phyloP scores from a whole-genome alignment of 2,329 filamentous ascomycete species.

The Calonectria multiphialidica region DNA sequence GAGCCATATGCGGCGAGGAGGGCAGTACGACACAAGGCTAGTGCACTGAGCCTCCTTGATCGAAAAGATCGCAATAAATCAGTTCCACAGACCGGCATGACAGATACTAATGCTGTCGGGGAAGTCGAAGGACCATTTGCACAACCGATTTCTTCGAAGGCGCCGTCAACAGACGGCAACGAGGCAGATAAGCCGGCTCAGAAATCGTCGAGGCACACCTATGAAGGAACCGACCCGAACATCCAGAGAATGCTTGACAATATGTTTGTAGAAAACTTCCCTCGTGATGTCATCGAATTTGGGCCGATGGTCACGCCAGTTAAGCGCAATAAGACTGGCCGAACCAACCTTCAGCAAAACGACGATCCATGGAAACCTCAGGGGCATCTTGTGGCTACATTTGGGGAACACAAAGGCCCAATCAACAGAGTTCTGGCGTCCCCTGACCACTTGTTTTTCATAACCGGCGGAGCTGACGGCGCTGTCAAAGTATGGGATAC shows the following conservation, averaged over 20 bases:
- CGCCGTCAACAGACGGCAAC: conserved; percentile 37
- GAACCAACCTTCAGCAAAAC: conserved; percentile 57
- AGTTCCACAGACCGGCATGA: conserved; percentile 69
- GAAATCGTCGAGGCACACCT: conserved; percentile 78
- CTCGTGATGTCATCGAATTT: conserved; percentile 75
- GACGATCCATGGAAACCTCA: conserved; percentile 81
- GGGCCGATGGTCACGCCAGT: conserved; percentile 84
- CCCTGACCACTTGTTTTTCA: conserved; percentile 93
- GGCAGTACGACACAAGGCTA: conserved; percentile 67
- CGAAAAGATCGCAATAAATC: conserved; percentile 71
- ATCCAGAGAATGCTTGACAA: conserved; percentile 82
- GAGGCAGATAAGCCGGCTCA: conserved; percentile 50
- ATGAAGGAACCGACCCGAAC: conserved; percentile 81
- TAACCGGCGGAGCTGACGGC: conserved; percentile 93
- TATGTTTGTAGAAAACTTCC: conserved; percentile 82
- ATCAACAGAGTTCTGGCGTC: conserved; percentile 86
- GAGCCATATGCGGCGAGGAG: conserved; percentile 58
- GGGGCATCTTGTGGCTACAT: conserved; percentile 86
- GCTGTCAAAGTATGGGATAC: conserved; percentile 95
- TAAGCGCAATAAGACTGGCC: conserved; percentile 65
- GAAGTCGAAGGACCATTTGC: conserved; percentile 70
- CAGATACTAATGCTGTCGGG: conserved; percentile 70
- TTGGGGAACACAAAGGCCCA: conserved; percentile 86
- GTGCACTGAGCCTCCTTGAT: conserved; percentile 70
- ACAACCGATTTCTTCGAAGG: conserved; percentile 44